phyloP scores from a whole-genome alignment of 768 basidiomycete genomes.

The Phaeotremella fagi region DNA sequence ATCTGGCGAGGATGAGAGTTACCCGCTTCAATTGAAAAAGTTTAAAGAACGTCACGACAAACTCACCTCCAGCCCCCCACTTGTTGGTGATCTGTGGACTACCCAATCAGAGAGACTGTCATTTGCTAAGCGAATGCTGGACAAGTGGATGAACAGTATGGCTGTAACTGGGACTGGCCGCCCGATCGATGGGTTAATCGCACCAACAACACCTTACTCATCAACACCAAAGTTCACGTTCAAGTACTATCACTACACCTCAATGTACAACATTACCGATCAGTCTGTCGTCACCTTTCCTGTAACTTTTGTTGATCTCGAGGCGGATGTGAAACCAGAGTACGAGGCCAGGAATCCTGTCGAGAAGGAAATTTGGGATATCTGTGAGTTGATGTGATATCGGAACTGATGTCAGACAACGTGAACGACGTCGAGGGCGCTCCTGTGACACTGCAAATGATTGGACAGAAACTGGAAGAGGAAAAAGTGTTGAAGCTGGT shows the following conservation, averaged over 20 bases:
- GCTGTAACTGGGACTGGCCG: conserved; percentile 24
- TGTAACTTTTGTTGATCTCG: conserved; percentile 56
- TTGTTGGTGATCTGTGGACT: conserved; percentile 29
- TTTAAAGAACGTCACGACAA: conserved; percentile 18
- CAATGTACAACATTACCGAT: conserved; percentile 60
- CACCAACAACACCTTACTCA: conserved; percentile 52
- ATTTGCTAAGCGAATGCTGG: conserved; percentile 18
- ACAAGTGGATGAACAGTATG: conserved; percentile 20
- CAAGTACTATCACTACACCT: conserved; percentile 61
- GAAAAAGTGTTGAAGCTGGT: conserved; percentile 69
- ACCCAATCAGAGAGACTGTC: conserved; percentile 17
- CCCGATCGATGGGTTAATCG: conserved; percentile 30
- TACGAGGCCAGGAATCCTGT: conserved; percentile 51
- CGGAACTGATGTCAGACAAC: background rate
- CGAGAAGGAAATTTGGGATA: conserved; percentile 54
- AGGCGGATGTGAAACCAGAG: conserved; percentile 50
- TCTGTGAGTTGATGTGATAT: conserved; percentile 44
- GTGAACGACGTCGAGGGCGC: conserved; percentile 63
- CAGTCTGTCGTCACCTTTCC: conserved; percentile 61
- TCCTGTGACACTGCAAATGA: conserved; percentile 64
- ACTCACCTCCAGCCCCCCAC: conserved; percentile 9
- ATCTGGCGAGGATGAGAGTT: conserved; percentile 20
- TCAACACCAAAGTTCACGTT: conserved; percentile 60
- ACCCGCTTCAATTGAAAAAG: conserved; percentile 11
- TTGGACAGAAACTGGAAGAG: conserved; percentile 62